These are phyloP conservation scores for Casuarina equisetifolia DNA, from an alignment of 306 rosid genomes.

Conservation along the genomic window DNA sequence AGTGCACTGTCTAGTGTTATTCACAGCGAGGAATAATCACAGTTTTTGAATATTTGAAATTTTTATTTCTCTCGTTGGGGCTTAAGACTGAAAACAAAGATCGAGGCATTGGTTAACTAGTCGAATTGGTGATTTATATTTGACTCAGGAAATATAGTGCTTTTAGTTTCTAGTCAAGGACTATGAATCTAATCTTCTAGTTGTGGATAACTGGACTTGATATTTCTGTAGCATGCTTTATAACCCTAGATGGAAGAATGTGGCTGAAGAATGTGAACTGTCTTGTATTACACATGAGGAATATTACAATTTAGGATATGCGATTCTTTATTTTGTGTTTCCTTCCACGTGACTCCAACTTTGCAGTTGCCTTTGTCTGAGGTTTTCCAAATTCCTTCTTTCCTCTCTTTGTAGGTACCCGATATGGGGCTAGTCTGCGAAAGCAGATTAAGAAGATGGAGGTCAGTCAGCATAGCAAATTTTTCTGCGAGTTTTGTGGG, in stretches of 20 bases:
- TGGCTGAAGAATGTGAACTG: neutral
- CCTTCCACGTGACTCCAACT: neutral
- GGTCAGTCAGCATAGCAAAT: constrained; percentile 88
- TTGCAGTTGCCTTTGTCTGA: neutral
- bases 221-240: neutral
- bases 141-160: neutral
- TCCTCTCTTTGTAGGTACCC: constrained; percentile 53
- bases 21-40: no score
- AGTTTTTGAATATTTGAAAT: no score
- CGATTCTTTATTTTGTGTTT: neutral
- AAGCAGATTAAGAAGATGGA: constrained; percentile 98
- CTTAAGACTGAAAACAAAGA: no score
- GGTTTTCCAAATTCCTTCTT: neutral
- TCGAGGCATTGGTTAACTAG: no score
- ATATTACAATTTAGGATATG: neutral
- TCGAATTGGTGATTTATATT: neutral
- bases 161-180: neutral
- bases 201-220: neutral
- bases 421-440: constrained; percentile 87
- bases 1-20: no score
- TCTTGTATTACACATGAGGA: neutral
- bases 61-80: no score
- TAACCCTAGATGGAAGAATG: neutral
- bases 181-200: neutral
- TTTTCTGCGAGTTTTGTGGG: constrained; percentile 87